Conservation (phyloP, 371 early-diverging fungal species). For the Conidiobolus incongruus region DNA sequence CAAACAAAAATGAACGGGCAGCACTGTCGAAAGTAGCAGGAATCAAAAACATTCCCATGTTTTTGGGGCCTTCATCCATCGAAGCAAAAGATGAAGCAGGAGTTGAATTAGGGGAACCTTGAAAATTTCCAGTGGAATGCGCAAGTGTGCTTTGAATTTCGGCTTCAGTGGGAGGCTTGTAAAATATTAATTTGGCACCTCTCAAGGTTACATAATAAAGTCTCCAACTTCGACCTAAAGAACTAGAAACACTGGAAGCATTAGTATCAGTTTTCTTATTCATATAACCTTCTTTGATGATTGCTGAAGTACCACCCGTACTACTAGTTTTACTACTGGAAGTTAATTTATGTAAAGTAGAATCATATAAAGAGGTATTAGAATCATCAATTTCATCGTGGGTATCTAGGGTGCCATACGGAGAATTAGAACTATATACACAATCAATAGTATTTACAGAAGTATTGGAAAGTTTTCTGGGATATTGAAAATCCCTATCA, state of each 20-base stretch:
- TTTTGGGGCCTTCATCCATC: constrained; percentile 1
- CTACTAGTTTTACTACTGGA: not conserved
- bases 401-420: not conserved
- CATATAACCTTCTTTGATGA: constrained; percentile 27
- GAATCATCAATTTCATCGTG: not conserved
- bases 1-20: constrained; percentile 22
- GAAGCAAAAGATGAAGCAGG: constrained; percentile 5
- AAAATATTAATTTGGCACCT: constrained; percentile 63
- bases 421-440: not conserved
- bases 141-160: constrained; percentile 26
- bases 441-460: constrained; percentile 3
- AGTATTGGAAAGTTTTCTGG: constrained; percentile 1
- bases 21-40: constrained; percentile 25
- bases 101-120: constrained; percentile 8
- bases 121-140: constrained; percentile 15
- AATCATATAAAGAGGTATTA: not conserved
- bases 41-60: constrained; percentile 20
- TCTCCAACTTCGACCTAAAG: constrained; percentile 53
- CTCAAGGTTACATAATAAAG: constrained; percentile 45
- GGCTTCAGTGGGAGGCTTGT: constrained; percentile 39
- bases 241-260: constrained; percentile 18
- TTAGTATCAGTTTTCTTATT: constrained; percentile 36
- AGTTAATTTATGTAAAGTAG: not conserved
- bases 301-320: not conserved
- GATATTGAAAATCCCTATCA: not conserved